Evolutionary conservation across 176 grass and related monocot genomes (phyloP).

Genomic region (Phragmites australis): DNA sequence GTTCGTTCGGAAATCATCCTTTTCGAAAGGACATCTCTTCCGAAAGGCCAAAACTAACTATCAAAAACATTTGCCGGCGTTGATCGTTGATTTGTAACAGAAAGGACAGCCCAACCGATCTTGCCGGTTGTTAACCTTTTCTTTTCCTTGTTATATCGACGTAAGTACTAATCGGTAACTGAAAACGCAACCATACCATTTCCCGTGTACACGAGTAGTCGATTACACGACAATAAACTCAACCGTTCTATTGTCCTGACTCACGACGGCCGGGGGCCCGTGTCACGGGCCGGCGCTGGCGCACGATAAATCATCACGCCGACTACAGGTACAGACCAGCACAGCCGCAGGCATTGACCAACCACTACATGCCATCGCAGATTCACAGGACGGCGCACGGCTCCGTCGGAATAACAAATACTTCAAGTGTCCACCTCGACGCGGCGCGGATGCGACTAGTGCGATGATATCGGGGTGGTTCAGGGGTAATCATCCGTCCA

Average conservation of each 20-base stretch:
- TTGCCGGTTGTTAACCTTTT: neutral
- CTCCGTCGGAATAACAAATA: neutral
- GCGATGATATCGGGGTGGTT: neutral
- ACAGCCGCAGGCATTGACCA: neutral
- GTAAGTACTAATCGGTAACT: neutral
- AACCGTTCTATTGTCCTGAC: neutral
- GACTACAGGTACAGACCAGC: neutral
- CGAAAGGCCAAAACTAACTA: too few species aligned
- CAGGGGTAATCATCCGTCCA: constrained; percentile 24
- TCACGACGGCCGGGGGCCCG: neutral
- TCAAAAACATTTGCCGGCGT: too few species aligned
- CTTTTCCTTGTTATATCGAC: neutral
- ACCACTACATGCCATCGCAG: neutral
- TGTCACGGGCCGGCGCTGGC: constrained; percentile 15
- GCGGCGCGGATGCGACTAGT: neutral
- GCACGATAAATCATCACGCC: neutral
- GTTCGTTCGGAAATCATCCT: too few species aligned
- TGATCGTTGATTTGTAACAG: too few species aligned
- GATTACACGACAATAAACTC: neutral
- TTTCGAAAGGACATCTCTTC: too few species aligned
- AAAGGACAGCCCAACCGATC: neutral
- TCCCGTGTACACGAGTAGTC: too few species aligned
- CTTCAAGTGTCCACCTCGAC: neutral
- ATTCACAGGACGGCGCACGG: neutral
- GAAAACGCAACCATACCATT: neutral